These are phyloP conservation scores for Amniculicola lignicola DNA, from an alignment of 495 filamentous ascomycete species.

Conservation along the genomic window DNA sequence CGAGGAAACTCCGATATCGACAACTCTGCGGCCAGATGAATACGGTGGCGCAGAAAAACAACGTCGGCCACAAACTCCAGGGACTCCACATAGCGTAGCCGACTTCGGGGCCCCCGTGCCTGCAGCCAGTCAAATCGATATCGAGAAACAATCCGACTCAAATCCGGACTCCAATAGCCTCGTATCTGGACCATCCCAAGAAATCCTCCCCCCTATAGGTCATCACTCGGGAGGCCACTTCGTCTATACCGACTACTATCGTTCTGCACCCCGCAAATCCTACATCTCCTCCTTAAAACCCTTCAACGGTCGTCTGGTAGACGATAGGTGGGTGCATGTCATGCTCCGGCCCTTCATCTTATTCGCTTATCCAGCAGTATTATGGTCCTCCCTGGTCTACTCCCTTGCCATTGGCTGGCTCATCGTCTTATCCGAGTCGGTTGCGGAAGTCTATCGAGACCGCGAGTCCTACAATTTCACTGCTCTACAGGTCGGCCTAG, in stretches of 20 bases:
- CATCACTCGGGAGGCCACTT: too few relatives aligned
- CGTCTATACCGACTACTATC: slow-evolving; percentile 35
- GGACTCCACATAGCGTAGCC: too few relatives aligned
- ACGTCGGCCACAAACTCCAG: too few relatives aligned
- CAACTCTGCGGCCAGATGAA: too few relatives aligned
- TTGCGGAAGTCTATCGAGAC: slow-evolving; percentile 62
- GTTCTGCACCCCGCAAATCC: slow-evolving; percentile 56
- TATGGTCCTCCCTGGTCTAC: slow-evolving; percentile 91
- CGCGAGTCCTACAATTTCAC: slow-evolving; percentile 89
- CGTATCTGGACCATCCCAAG: not conserved
- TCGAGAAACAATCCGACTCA: slow-evolving; percentile 9
- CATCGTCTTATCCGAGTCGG: slow-evolving; percentile 84
- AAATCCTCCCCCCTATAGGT: not conserved
- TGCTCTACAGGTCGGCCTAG: slow-evolving; percentile 72
- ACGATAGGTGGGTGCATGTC: slow-evolving; percentile 76
- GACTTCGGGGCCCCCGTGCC: too few relatives aligned
- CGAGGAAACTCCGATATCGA: too few relatives aligned
- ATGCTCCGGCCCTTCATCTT: slow-evolving; percentile 78
- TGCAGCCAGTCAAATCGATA: not conserved
- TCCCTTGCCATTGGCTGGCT: slow-evolving; percentile 90
- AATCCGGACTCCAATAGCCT: too few relatives aligned
- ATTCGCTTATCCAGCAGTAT: slow-evolving; percentile 80
- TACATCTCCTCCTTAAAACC: slow-evolving; percentile 68
- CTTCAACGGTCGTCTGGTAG: slow-evolving; percentile 71
- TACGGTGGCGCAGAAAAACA: too few relatives aligned